Percentiles rank a stretch among this genome's conserved stretches.
phyloP scores from a whole-genome alignment of 192 early-diverging fungal species.

The Cladochytrium replicatum region DNA sequence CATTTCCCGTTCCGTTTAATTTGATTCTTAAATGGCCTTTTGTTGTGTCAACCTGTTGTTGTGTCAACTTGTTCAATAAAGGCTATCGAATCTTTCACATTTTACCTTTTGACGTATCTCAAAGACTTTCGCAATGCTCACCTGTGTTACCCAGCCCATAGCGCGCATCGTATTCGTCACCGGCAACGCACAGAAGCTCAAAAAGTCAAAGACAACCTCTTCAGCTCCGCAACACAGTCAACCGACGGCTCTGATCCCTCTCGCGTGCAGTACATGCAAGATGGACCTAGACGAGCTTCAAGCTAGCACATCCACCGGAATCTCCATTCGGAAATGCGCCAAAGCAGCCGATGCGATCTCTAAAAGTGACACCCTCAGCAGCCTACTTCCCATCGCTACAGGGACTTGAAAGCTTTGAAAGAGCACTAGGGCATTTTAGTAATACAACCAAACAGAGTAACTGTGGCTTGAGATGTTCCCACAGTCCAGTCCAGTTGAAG shows the following conservation, averaged over 20 bases:
- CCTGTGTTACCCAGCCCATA: too few species aligned
- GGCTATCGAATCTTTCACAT: too few species aligned
- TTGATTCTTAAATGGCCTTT: too few species aligned
- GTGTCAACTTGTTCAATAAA: too few species aligned
- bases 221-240: slow-evolving; percentile 3
- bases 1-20: too few species aligned
- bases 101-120: too few species aligned
- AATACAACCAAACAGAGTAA: too few species aligned
- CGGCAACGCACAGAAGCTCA: slow-evolving; percentile 93
- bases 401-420: slow-evolving; percentile 63
- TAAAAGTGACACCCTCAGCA: slow-evolving; percentile 58
- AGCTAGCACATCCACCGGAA: slow-evolving; percentile 57
- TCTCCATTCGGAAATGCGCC: slow-evolving; percentile 72
- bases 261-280: slow-evolving; percentile 45
- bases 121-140: too few species aligned
- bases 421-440: too few species aligned
- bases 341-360: slow-evolving; percentile 65
- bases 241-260: slow-evolving; percentile 17
- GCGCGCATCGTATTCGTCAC: slow-evolving; percentile 85
- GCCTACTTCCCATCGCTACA: slow-evolving; percentile 77
- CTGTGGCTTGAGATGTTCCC: too few species aligned
- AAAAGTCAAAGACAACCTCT: slow-evolving; percentile 74
- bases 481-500: too few species aligned
- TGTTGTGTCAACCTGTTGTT: too few species aligned
- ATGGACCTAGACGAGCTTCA: slow-evolving; percentile 92